Conservation (phyloP, 805 yeast species). For the Candida alai region DNA sequence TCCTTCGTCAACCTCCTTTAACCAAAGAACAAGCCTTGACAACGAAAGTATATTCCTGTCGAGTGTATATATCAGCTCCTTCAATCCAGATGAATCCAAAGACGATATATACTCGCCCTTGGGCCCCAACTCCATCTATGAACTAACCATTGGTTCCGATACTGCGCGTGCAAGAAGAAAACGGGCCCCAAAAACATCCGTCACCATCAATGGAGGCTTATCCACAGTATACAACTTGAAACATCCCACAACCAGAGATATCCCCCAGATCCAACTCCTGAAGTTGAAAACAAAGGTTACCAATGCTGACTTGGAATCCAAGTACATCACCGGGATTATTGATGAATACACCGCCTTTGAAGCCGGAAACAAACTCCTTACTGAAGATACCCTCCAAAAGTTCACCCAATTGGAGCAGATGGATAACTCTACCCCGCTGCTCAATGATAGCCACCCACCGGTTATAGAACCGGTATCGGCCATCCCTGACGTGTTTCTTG, state of each 20-base stretch:
- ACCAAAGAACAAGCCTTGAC: constrained; percentile 25
- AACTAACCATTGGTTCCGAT: constrained; percentile 63
- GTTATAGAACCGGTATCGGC: constrained; percentile 3
- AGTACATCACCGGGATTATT: constrained; percentile 15
- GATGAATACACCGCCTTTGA: constrained; percentile 35
- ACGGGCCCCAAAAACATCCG: constrained; percentile 29
- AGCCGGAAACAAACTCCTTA: constrained; percentile 32
- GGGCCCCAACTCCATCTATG: constrained; percentile 75
- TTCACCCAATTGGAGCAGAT: constrained; percentile 16
- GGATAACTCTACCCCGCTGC: constrained; percentile 8
- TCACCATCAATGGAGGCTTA: constrained; percentile 40
- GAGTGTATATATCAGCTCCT: constrained; percentile 20
- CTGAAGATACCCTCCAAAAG: constrained; percentile 33
- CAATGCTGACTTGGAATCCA: constrained; percentile 16
- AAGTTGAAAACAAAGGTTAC: constrained; percentile 25
- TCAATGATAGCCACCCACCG: constrained; percentile 11
- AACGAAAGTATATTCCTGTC: constrained; percentile 29
- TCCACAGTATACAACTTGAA: constrained; percentile 43
- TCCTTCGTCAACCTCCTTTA: constrained; percentile 16
- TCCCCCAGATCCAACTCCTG: constrained; percentile 69
- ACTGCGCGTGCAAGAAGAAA: constrained; percentile 32
- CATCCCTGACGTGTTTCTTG: constrained; percentile 70
- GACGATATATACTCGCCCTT: constrained; percentile 45
- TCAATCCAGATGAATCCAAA: constrained; percentile 13
- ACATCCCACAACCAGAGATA: constrained; percentile 76